Evolutionary conservation across 208 protist species (phyloP).

Genomic region (Acanthamoeba royreba): DNA sequence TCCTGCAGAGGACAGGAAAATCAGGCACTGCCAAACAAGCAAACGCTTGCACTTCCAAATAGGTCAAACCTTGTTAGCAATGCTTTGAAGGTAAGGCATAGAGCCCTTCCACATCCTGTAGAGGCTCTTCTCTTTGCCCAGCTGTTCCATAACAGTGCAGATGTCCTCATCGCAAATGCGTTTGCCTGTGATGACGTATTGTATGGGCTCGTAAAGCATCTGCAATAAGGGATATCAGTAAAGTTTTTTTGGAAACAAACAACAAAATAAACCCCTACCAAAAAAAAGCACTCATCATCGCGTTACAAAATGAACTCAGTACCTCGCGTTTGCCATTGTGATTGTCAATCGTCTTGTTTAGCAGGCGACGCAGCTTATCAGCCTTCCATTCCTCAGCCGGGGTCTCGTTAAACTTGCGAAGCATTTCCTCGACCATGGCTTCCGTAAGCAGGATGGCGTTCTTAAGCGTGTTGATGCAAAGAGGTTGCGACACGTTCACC

Average conservation of each 20-base stretch:
- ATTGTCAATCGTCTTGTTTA: background rate
- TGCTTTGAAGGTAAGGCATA: background rate
- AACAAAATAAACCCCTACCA: background rate
- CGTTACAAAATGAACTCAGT: background rate
- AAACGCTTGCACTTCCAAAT: background rate
- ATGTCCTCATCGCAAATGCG: background rate
- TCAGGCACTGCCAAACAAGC: background rate
- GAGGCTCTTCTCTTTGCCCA: background rate
- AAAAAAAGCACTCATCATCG: too few relatives aligned
- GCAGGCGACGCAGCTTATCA: background rate
- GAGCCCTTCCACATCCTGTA: background rate
- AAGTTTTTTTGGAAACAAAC: background rate
- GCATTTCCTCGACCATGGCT: constrained; percentile 2
- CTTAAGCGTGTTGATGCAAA: background rate
- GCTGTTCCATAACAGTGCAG: background rate
- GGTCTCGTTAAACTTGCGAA: background rate
- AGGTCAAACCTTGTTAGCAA: background rate
- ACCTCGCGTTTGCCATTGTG: constrained; percentile 1
- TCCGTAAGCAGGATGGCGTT: background rate
- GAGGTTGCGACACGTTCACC: background rate
- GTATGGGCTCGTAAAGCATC: background rate
- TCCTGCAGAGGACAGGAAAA: background rate
- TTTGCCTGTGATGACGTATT: background rate
- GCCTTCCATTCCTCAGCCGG: background rate
- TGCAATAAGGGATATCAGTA: background rate